Evolutionary conservation across 306 rosid genomes (phyloP).

Genomic region (Citrullus colocynthis): DNA sequence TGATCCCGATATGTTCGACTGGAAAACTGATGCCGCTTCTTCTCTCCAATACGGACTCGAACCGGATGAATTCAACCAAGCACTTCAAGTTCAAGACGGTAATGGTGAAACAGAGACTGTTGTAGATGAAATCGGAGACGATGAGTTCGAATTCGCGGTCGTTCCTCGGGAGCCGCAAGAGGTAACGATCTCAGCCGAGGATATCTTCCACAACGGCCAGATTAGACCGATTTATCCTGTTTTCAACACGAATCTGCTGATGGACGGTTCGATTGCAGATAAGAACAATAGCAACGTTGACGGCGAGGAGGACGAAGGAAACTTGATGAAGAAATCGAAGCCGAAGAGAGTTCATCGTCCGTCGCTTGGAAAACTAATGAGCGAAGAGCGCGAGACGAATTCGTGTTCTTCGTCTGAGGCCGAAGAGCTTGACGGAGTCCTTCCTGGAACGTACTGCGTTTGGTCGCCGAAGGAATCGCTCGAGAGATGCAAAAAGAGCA

Average conservation of each 20-base stretch:
- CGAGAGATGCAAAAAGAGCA: slow-evolving; percentile 41
- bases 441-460: slow-evolving; percentile 44
- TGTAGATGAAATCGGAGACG: neutral
- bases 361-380: slow-evolving; percentile 61
- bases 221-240: slow-evolving; percentile 58
- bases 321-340: slow-evolving; percentile 9
- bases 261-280: neutral
- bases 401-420: slow-evolving; percentile 61
- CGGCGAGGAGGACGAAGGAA: slow-evolving; percentile 4
- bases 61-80: neutral
- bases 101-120: neutral
- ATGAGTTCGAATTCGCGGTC: slow-evolving; percentile 55
- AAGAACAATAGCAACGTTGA: neutral
- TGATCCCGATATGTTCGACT: slow-evolving; percentile 1
- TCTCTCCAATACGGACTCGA: neutral
- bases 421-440: slow-evolving; percentile 42
- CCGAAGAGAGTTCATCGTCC: slow-evolving; percentile 20
- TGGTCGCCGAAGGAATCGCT: slow-evolving; percentile 43
- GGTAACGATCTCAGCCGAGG: slow-evolving; percentile 57
- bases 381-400: slow-evolving; percentile 42
- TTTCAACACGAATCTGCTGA: slow-evolving; percentile 30
- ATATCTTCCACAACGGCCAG: slow-evolving; percentile 74
- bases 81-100: neutral
- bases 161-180: slow-evolving; percentile 20
- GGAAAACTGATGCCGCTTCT: neutral